Evolutionary conservation across 805 yeast species (phyloP), one percentile per base, ranked within the genome.

Genomic region (Ogataea trehaloabstinens): DNA sequence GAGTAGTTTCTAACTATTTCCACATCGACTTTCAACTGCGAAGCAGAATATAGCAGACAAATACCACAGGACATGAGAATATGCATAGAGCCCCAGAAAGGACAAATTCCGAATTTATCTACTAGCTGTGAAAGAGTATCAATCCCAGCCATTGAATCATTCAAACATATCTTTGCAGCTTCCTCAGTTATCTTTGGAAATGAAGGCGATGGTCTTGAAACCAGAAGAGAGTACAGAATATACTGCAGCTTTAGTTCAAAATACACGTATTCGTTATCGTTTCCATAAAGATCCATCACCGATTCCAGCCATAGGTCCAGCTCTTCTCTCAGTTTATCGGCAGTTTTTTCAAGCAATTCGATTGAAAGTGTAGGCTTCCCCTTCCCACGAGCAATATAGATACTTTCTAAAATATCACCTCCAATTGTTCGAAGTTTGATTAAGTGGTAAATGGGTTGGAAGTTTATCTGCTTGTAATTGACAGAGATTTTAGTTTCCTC

Each of bases 391-490:
- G 27, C 34, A 8, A 21, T 30, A 20, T 35, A 35, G 7, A 35
- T 35, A 13, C 34, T 35, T 28, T 35, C 38, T 6, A 35, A 13
- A 8, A 35, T 35, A 15, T 35, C 38, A 13, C 38, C 38, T 17
- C 34, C 38, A 19, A 19, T 12, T 5, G 34, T 19, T 17, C 32
- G 31, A 7, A 35, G 31, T 15, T 35, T 28, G 11, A 35, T 35
- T 13, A 35, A 16, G 27, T 28, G 25, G 11, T 28, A 28, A 6
- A 28, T 13, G 8, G 38, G 38, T 13, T 28, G 24, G 25, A 28
- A 35, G 15, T 28, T 35, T 5, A 35, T 15, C 24, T 19, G 8
- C 6, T 16, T 13, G 19, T 28, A 35, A 5, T 3, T 21, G 13
- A 8, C 6, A 12, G 34, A 6, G 8, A 19, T 19, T 12, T 35